Base-by-base conservation (phyloP, 345 rosid species). In the Populus pruinosa region DNA sequence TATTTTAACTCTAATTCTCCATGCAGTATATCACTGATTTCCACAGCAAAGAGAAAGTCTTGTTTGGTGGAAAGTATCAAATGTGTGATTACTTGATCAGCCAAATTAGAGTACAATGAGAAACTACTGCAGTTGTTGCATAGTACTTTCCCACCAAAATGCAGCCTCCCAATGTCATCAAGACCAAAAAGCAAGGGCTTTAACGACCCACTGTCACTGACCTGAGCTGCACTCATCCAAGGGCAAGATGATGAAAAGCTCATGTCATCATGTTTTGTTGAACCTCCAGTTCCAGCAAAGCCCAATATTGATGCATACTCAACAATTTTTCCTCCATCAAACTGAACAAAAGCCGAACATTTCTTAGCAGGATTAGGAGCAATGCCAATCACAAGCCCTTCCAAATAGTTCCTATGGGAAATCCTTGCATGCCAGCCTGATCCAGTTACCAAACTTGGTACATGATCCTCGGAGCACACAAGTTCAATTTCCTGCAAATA, bases 71-170 rank as follows among this genome's bases (percentile, higher is more conserved):
- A 83, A 82, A 93, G 87, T 78, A 91, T 86, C 86, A 96, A 82
- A 89, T 96, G 98, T 41, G 97, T 89, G 73, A 84, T 87, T 72
- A 84, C 88, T 78, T 85, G 89, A 81, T 92, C 87, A n/a, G 84
- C 87, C 50, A 88, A 73, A 83, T 89, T 94, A 44, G 98, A 93
- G 85, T 96, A 93, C 77, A 90, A 85, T 43, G 98, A 86, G 87
- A 93, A 92, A 83, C 92, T 91, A 86, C 89, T 85, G 88, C 99
- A 93, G 88, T 93, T 93, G 81, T 84, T 88, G 87, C 92, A 96
- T 41, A 92, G 72, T 67, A 86, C 77, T 87, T 83, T 90, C 74
- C 96, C 88, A 25, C 87, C 85, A 49, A 87, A 78, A 80, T 87
- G 89, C 77, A 96, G 87, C 89, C 90, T 89, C 66, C 97, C 96